These are phyloP conservation scores for Tilletia horrida DNA, from an alignment of 1,284 basidiomycete genomes.

Conservation along the genomic window DNA sequence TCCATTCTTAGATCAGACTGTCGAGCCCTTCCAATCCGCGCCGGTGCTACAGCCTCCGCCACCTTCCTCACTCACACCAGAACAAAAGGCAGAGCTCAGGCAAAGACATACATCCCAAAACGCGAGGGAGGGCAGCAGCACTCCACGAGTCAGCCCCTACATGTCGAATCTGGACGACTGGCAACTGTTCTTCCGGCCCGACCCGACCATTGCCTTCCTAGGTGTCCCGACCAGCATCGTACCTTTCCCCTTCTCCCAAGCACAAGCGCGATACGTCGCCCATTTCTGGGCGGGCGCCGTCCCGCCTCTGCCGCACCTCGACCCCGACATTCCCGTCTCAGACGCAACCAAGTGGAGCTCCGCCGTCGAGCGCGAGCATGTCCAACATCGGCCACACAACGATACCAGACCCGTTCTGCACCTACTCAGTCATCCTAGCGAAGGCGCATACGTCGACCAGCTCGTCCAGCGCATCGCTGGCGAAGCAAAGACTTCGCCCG, in stretches of 20 bases:
- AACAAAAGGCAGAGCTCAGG: neutral
- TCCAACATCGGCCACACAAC: no score
- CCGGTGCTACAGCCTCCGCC: slow-evolving; percentile 28
- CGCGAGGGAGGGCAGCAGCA: neutral
- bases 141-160: slow-evolving; percentile 15
- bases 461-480: neutral
- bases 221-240: slow-evolving; percentile 46
- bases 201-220: slow-evolving; percentile 36
- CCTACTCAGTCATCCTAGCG: slow-evolving; percentile 9
- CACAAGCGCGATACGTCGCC: slow-evolving; percentile 36
- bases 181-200: slow-evolving; percentile 41
- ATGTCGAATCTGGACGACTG: slow-evolving; percentile 50
- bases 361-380: neutral
- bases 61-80: neutral
- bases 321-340: neutral
- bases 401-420: slow-evolving; percentile 12
- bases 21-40: slow-evolving; percentile 23
- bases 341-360: slow-evolving; percentile 16
- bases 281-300: slow-evolving; percentile 20
- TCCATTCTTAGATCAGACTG: slow-evolving; percentile 32
- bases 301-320: slow-evolving; percentile 9
- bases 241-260: slow-evolving; percentile 48
- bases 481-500: neutral
- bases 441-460: neutral
- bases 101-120: no score